Base-by-base conservation (phyloP, 148 eudicot species). In the Rhododendron simsii region DNA sequence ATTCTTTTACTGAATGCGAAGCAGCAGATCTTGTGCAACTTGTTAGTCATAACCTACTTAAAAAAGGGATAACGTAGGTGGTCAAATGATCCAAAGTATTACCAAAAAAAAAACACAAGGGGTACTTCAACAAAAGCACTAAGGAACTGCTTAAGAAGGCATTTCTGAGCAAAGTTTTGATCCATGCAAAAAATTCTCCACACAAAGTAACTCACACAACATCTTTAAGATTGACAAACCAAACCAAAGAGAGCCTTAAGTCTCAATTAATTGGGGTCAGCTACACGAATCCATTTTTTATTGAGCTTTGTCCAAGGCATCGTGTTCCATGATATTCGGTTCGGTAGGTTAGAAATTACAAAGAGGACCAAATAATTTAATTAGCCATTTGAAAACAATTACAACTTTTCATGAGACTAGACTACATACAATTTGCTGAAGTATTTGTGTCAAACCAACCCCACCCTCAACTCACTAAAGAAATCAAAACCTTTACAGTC, bases 351-450 rank as follows among this genome's bases (percentile, higher is more conserved):
- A 73, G 80, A 84, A 11, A 37, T 15, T 33, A 39, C 39, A 84
- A 20, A 33, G 81, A 76, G 59, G 48, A 50, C 65, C 16, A 21
- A 71, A 14, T 71, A 71, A 50, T 50, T 26, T 45, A 71, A 71
- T 55, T 53, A 76, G 51, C 51, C 39, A 37, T 35, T 75, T 55
- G 37, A 75, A 75, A 48, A 84, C 51, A 33, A 16, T 53, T 84
- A 53, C 85, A 83, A 84, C 45, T 74, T 76, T 53, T 55, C 80
- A 84, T 18, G 47, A 73, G 50, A 9, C 71, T 23, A 37, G 41
- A 23, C 33, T 84, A 75, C 81, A 84, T 75, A 84, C 86, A 75
- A 76, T 84, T 84, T 84, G 86, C 61, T 69, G 4, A 69, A 0
- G 81, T 84, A 84, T 51, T 35, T 13, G 41, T 75, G 81, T 76